Conservation (phyloP, 495 filamentous ascomycete genomes). For the Annulohypoxylon stygium region DNA sequence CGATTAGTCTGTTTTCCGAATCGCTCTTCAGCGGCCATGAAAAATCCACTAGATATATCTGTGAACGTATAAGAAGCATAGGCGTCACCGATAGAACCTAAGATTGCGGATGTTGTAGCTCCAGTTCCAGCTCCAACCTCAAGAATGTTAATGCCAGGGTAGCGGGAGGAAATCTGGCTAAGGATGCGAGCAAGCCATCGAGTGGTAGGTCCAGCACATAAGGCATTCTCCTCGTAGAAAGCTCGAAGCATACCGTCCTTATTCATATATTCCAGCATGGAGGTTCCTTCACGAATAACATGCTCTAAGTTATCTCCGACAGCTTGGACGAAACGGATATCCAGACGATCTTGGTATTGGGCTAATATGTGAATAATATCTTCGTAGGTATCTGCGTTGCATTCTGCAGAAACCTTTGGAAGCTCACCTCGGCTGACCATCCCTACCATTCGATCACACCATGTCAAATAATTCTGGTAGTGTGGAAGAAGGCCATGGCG, state of each 20-base stretch:
- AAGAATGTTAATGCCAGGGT: constrained; percentile 37
- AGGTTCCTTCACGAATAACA: constrained; percentile 4
- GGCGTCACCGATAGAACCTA: background rate
- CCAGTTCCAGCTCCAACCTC: constrained; percentile 67
- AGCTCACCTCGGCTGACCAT: constrained; percentile 4
- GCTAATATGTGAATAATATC: background rate
- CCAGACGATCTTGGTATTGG: constrained; percentile 1
- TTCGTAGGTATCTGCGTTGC: background rate
- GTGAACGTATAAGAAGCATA: constrained; percentile 57
- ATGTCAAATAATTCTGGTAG: constrained; percentile 11
- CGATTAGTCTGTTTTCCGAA: constrained; percentile 44
- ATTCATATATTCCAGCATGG: constrained; percentile 7
- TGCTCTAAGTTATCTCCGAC: constrained; percentile 4
- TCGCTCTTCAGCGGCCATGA: constrained; percentile 44
- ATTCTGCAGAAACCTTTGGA: background rate
- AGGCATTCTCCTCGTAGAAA: constrained; percentile 9
- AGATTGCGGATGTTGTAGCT: constrained; percentile 43
- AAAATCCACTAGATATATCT: constrained; percentile 55
- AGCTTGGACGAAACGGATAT: constrained; percentile 13
- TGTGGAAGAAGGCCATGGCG: background rate
- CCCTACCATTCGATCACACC: constrained; percentile 6
- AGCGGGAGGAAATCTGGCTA: background rate
- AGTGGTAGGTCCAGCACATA: constrained; percentile 8
- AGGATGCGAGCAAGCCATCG: constrained; percentile 12
- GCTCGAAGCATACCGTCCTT: constrained; percentile 11